A percentile compares a stretch with the other conserved stretches of the same genome.
phyloP scores from a whole-genome alignment of 805 yeast species.

The Monosporozyma unispora region DNA sequence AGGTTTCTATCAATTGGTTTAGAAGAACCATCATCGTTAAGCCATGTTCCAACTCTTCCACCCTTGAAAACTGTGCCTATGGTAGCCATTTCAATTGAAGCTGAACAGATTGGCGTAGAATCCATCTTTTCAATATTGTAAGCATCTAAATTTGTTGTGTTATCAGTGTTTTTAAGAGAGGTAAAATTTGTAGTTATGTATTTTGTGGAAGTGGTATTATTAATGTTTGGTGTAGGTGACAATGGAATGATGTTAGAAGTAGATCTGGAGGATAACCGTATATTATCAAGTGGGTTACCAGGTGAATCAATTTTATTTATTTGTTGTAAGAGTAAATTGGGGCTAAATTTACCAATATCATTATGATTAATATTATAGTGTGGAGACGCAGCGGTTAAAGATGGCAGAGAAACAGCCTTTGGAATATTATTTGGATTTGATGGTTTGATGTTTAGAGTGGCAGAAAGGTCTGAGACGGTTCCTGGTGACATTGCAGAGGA shows the following conservation, averaged over 20 bases:
- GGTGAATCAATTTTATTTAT: neutral
- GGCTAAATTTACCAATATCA: neutral
- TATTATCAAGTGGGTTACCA: neutral
- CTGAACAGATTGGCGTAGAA: slow-evolving; percentile 24
- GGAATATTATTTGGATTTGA: neutral
- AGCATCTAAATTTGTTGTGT: neutral
- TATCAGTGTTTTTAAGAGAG: neutral
- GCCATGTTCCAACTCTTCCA: slow-evolving; percentile 22
- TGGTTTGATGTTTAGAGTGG: neutral
- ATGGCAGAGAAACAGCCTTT: neutral
- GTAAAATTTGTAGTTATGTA: neutral
- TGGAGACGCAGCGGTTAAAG: neutral
- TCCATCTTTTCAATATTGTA: slow-evolving; percentile 11
- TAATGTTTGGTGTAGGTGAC: no score
- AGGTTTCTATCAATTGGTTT: slow-evolving; percentile 28
- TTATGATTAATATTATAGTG: neutral
- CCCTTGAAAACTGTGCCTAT: slow-evolving; percentile 25
- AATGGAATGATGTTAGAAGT: neutral
- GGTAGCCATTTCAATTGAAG: slow-evolving; percentile 27
- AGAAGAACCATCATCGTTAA: slow-evolving; percentile 19
- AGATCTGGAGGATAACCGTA: neutral
- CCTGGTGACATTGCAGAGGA: neutral
- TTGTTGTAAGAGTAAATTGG: neutral
- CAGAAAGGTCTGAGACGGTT: neutral
- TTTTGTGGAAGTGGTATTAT: neutral